phyloP scores from a whole-genome alignment of 805 yeast species.

The Brettanomyces sp. region DNA sequence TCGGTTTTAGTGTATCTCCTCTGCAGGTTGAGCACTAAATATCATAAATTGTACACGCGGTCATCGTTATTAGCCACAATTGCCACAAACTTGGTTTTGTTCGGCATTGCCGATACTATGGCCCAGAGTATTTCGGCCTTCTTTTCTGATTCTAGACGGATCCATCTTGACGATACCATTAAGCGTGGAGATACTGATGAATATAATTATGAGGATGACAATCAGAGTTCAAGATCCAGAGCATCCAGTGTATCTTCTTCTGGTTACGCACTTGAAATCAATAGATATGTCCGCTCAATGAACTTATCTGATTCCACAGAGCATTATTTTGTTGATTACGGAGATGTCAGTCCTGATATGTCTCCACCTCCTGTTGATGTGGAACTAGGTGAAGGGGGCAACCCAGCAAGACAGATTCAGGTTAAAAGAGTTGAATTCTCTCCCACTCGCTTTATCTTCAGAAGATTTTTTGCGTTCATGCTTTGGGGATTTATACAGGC shows the following conservation, averaged over 20 bases:
- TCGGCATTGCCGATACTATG: conserved; percentile 83
- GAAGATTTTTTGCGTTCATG: conserved; percentile 69
- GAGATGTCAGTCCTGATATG: conserved; percentile 9
- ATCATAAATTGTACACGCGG: conserved; percentile 50
- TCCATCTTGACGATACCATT: neutral
- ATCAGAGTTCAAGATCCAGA: neutral
- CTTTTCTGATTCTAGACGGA: conserved; percentile 4
- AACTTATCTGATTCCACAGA: conserved; percentile 9
- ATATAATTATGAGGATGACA: neutral
- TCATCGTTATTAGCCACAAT: conserved; percentile 71
- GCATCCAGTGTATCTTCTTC: neutral
- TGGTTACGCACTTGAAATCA: conserved; percentile 10
- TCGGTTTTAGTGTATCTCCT: conserved; percentile 39
- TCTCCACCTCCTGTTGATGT: neutral
- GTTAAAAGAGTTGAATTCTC: neutral
- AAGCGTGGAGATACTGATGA: neutral
- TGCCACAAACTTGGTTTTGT: conserved; percentile 68
- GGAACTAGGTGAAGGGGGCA: neutral
- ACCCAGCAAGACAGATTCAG: neutral
- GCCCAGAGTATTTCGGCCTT: conserved; percentile 62
- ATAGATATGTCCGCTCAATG: conserved; percentile 12
- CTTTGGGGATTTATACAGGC: conserved; percentile 83
- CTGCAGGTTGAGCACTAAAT: conserved; percentile 44
- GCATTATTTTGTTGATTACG: conserved; percentile 27
- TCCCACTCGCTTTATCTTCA: conserved; percentile 41